Base-by-base conservation (phyloP, 2,329 filamentous ascomycete species). In the Aspergillus carbonarius region DNA sequence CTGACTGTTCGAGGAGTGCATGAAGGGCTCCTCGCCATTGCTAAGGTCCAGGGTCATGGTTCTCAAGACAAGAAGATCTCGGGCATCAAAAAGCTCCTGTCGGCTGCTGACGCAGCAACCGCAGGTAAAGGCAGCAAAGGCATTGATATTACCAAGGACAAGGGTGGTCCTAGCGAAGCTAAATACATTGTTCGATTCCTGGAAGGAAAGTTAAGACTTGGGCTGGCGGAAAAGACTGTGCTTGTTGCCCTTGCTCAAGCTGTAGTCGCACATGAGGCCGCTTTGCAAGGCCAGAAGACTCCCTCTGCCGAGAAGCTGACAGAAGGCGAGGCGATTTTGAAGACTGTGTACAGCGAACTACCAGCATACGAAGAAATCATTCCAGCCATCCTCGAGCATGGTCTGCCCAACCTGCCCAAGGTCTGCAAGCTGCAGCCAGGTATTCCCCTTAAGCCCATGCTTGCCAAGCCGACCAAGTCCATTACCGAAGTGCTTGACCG, bases 401-500 rank as follows among this genome's bases (percentile, higher is more conserved):
- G 95, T 17, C 91, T 99, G 62, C 85, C 89, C 78, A 88, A 92
- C 37, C 79, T 99, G 12, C 85, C 86, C 54, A 89, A 96, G 9
- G 86, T 89, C 57, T 97, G 95, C 83, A 96, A 96, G 74, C 83
- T 99, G 46, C 90, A 92, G 65, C 93, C 95, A 0, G 95, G 95
- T 63, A 90, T 99, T 15, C 95, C 95, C 0, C 82, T 99, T 59
- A 99, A 99, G 76, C 95, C 95, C 68, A 99, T 99, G 95, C 83
- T 99, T 79, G 95, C 95, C 18, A 98, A 98, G 70, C 95, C 95
- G 3, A 99, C 95, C 9, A 99, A 99, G 75, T 93, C 95, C 5
- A 97, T 99, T 68, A 96, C 93, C 0, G 95, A 99, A 77, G 95
- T 99, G 0, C 83, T 99, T 10, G 93, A 99, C 75, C 90, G 95